A percentile compares a stretch with the other conserved stretches of the same genome.
Evolutionary conservation across 257 asterid species (phyloP).

Genomic region (Mentha longifolia): DNA sequence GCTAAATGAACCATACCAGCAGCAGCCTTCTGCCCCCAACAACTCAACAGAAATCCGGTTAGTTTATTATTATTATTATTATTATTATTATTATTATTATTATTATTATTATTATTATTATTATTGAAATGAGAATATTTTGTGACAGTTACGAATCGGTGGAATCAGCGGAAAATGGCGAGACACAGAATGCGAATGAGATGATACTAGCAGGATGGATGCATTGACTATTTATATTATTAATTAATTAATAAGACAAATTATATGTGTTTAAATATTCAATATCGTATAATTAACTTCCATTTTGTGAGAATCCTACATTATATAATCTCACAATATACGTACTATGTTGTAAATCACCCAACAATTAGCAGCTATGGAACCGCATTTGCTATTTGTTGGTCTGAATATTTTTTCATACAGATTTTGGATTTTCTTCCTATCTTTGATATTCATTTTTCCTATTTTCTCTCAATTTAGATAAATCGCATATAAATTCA

Average conservation of each 20-base stretch:
- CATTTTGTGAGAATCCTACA: not conserved
- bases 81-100: not conserved
- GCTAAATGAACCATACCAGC: constrained; percentile 20
- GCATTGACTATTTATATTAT: constrained; percentile 30
- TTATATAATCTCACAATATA: not conserved
- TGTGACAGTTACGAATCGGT: constrained; percentile 30
- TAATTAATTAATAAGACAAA: not conserved
- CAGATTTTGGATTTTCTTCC: too few relatives aligned
- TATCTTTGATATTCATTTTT: too few relatives aligned
- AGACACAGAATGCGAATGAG: constrained; percentile 37
- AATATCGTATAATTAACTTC: not conserved
- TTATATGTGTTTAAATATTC: not conserved
- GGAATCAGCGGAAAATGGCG: constrained; percentile 24
- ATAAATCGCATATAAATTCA: too few relatives aligned
- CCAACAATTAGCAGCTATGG: too few relatives aligned
- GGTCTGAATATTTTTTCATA: too few relatives aligned
- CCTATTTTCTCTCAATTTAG: too few relatives aligned
- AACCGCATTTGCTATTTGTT: too few relatives aligned
- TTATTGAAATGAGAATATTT: not conserved
- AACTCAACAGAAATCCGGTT: constrained; percentile 19
- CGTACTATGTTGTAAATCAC: too few relatives aligned
- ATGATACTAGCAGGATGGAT: constrained; percentile 51
- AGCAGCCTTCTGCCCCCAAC: not conserved
- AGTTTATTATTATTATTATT: too few relatives aligned
- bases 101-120: too few relatives aligned